Evolutionary conservation across 2,329 filamentous ascomycete species (phyloP).

Genomic region (Cordyceps cateniannulata): DNA sequence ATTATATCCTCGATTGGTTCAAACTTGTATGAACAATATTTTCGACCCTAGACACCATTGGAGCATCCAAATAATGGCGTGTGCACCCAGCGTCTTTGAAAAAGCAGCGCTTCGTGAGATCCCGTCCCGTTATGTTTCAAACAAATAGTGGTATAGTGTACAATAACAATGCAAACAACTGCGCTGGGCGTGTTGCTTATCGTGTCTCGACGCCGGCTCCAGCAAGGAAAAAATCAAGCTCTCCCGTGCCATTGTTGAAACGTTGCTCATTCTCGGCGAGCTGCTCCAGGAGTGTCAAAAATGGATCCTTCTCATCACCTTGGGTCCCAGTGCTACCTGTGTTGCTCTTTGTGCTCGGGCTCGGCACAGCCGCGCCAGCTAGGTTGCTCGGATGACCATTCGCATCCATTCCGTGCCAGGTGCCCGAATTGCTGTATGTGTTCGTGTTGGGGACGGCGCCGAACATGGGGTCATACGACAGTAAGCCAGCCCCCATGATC

Average conservation of each 20-base stretch:
- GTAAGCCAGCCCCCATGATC: constrained; percentile 11
- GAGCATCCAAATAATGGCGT: background rate
- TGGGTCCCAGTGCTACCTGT: constrained; percentile 43
- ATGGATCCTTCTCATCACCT: constrained; percentile 70
- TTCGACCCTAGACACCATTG: too few relatives aligned
- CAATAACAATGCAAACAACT: background rate
- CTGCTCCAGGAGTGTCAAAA: constrained; percentile 72
- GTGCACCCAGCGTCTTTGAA: background rate
- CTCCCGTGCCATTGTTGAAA: constrained; percentile 55
- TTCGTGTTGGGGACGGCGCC: constrained; percentile 48
- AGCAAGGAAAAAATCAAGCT: constrained; percentile 70
- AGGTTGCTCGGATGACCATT: constrained; percentile 27
- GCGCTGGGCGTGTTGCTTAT: background rate
- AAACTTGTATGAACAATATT: background rate
- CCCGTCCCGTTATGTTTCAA: background rate
- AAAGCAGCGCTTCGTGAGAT: background rate
- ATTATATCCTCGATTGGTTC: background rate
- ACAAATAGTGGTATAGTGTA: background rate
- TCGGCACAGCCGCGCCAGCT: constrained; percentile 33
- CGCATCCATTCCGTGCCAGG: constrained; percentile 43
- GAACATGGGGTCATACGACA: constrained; percentile 54
- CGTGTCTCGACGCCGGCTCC: constrained; percentile 17
- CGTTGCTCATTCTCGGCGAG: constrained; percentile 72
- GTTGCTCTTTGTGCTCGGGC: constrained; percentile 43
- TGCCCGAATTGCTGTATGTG: constrained; percentile 43